These are phyloP conservation scores for Fagopyrum homotropicum DNA, from an alignment of 148 eudicot genomes.

Conservation along the genomic window DNA sequence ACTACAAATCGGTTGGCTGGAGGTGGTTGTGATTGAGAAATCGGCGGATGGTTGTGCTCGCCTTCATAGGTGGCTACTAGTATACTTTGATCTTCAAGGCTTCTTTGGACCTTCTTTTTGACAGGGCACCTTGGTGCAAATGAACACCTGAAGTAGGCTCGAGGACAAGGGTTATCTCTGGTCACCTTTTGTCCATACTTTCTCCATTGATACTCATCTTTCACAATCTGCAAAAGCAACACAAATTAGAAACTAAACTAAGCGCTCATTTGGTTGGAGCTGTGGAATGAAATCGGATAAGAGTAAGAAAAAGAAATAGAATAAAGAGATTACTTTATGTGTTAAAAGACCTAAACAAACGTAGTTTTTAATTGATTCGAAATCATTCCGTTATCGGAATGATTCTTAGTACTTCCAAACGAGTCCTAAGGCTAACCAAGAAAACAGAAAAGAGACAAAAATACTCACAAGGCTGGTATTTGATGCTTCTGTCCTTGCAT, in stretches of 20 bases:
- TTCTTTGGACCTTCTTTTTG: constrained; percentile 87
- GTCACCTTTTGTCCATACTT: constrained; percentile 81
- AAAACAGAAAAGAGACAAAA: not conserved
- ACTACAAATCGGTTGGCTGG: constrained; percentile 13
- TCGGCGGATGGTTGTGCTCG: constrained; percentile 67
- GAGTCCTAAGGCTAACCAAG: not conserved
- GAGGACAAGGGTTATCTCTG: constrained; percentile 71
- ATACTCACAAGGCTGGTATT: constrained; percentile 32
- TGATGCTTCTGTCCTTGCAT: constrained; percentile 30
- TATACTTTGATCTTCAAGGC: constrained; percentile 55
- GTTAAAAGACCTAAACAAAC: too few relatives aligned
- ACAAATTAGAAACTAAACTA: not conserved
- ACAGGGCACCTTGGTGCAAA: constrained; percentile 72
- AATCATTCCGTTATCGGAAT: too few relatives aligned
- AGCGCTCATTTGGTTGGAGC: not conserved
- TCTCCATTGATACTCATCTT: constrained; percentile 49
- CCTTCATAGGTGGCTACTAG: constrained; percentile 84
- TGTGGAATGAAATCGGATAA: too few relatives aligned
- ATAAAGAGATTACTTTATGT: too few relatives aligned
- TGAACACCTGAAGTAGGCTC: constrained; percentile 79
- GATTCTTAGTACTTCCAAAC: too few relatives aligned
- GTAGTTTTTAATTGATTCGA: too few relatives aligned
- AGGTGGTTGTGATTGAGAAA: constrained; percentile 14
- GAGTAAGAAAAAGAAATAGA: too few relatives aligned
- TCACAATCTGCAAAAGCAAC: constrained; percentile 30